Evolutionary conservation across 148 eudicot species (phyloP), one percentile per base, ranked within the genome.

Genomic region (Heliamphora exappendiculata): DNA sequence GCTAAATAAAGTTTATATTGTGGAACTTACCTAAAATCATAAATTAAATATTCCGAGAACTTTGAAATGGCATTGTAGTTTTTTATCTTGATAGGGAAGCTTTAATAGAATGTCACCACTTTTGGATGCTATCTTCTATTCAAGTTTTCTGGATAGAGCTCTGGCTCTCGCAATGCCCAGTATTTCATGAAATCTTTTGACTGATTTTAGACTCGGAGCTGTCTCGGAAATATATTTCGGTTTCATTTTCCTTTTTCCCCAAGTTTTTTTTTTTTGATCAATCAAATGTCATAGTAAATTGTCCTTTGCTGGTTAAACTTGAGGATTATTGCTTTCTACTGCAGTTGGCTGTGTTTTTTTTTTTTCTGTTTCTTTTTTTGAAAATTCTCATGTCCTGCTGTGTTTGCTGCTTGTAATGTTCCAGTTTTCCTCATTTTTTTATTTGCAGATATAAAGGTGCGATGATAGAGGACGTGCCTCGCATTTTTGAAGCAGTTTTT

Each of bases 401-500:
- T 41, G 20, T 63, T 26, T 63, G 44, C 26, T 5, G 16, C 33
- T 34, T 22, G 7, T 58, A 45, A 58, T 81, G 41, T 42, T 63
- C 45, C 50, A 0, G 1, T 69, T 55, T 24, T 37, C 9, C n/a
- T 45, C 34, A 33, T 34, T 3, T 39, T 73, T 57, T 26, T 34
- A 17, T 81, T 5, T 44, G 1, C 75, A 96, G 99, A 86, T 93
- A 93, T 76, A 93, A 88, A 83, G 83, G 83, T 74, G 89, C 99
- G 22, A 96, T 96, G 99, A 87, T 91, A 3, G 97, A 91, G 60
- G 99, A 96, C 36, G 91, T 96, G 24, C 94, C 98, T 77, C 89
- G 87, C 77, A 96, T 96, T 70, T 96, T 96, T 82, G 98, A 89
- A 85, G 99, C 99, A 47, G 91, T 88, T 82, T 96, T 96, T 68